Conservation (phyloP, 371 early-diverging fungal species). For the Zopfochytrium polystomum region DNA sequence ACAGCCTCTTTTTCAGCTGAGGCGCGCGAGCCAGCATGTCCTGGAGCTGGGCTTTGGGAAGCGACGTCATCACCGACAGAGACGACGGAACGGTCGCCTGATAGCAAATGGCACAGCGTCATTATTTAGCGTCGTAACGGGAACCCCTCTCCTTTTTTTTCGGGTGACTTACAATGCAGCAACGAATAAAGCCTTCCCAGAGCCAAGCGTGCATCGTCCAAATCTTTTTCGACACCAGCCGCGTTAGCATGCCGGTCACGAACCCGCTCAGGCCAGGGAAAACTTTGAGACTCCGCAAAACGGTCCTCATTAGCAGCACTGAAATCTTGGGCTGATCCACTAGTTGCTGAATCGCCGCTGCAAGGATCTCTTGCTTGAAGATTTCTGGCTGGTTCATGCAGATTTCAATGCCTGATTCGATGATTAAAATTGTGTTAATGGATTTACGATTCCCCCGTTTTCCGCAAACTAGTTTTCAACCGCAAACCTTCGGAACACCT, state of each 20-base stretch:
- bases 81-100: conserved; percentile 57
- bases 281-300: conserved; percentile 65
- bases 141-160: background rate
- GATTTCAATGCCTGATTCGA: conserved; percentile 62
- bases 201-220: conserved; percentile 65
- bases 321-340: conserved; percentile 65
- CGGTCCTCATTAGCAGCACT: conserved; percentile 71
- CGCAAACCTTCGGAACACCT: no score
- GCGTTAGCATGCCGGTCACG: conserved; percentile 57
- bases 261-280: conserved; percentile 59
- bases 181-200: conserved; percentile 80
- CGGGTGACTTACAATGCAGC: conserved; percentile 48
- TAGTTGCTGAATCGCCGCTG: conserved; percentile 59
- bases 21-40: conserved; percentile 56
- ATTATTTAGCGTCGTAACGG: background rate
- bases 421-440: no score
- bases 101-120: background rate
- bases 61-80: conserved; percentile 51
- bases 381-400: conserved; percentile 65
- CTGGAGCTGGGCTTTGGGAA: conserved; percentile 60
- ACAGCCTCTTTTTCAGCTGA: conserved; percentile 41
- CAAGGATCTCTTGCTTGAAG: conserved; percentile 66
- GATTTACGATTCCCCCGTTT: no score
- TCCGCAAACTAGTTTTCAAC: conserved; percentile 4
- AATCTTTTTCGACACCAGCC: conserved; percentile 61